A percentile compares a stretch with the other conserved stretches of the same genome.
Conservation (phyloP, 768 basidiomycete species). For the Collybia sp. region DNA sequence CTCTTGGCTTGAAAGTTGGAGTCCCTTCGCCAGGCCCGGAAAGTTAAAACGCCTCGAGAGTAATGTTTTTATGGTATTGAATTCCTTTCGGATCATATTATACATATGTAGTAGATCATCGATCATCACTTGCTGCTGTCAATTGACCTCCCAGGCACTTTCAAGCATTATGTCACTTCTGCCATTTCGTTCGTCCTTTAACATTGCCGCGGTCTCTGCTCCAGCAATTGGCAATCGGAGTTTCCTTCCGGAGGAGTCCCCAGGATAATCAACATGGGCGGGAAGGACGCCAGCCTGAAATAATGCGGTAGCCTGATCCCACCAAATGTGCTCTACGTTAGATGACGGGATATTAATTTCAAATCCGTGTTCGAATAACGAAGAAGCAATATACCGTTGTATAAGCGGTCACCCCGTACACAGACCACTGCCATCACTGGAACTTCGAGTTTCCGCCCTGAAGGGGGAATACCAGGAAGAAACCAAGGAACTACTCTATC, state of each 20-base stretch:
- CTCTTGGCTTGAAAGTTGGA: too few species aligned
- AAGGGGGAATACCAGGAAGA: constrained; percentile 50
- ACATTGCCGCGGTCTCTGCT: constrained; percentile 28
- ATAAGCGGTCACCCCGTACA: constrained; percentile 35
- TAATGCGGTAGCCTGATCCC: constrained; percentile 37
- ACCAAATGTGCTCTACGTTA: constrained; percentile 37
- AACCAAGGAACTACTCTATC: constrained; percentile 41
- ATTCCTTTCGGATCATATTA: too few species aligned
- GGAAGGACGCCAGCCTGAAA: constrained; percentile 32
- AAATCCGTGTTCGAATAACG: not conserved
- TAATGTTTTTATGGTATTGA: too few species aligned
- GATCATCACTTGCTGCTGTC: too few species aligned
- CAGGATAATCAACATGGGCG: constrained; percentile 22
- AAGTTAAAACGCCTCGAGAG: too few species aligned
- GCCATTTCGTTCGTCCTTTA: constrained; percentile 29
- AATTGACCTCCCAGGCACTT: constrained; percentile 23
- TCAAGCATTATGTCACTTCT: constrained; percentile 34
- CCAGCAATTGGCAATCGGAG: constrained; percentile 34
- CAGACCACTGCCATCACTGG: constrained; percentile 56
- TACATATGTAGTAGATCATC: too few species aligned
- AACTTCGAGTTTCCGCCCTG: constrained; percentile 40
- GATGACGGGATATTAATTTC: not conserved
- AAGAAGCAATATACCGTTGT: constrained; percentile 21
- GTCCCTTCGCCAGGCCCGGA: too few species aligned
- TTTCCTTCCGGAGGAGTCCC: constrained; percentile 11